Percentiles rank a stretch among this genome's conserved stretches.
Conservation (phyloP, 1,284 basidiomycete genomes). For the Pisolithus thermaeus region DNA sequence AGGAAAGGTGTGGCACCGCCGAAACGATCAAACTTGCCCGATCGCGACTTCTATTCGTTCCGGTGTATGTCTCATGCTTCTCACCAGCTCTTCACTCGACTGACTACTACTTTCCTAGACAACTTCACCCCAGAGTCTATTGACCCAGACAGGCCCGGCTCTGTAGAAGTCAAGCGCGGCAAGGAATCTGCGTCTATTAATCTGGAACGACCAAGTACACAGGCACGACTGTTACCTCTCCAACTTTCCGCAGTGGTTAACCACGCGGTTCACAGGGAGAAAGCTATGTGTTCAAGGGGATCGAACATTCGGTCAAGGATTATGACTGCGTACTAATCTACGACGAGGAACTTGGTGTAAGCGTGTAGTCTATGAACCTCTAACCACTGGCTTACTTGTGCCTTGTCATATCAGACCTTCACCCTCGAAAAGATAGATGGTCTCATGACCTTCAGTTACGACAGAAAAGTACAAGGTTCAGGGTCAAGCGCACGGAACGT, state of each 20-base stretch:
- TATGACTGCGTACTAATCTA: slow-evolving; percentile 72
- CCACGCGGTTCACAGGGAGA: slow-evolving; percentile 38
- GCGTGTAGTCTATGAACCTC: slow-evolving; percentile 19
- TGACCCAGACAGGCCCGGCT: slow-evolving; percentile 56
- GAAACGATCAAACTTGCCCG: slow-evolving; percentile 42
- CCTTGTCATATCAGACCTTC: slow-evolving; percentile 44
- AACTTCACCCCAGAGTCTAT: slow-evolving; percentile 69
- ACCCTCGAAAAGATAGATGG: slow-evolving; percentile 73
- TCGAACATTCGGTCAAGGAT: slow-evolving; percentile 53
- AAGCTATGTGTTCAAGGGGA: slow-evolving; percentile 51
- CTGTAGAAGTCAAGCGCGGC: slow-evolving; percentile 50
- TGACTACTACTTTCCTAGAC: slow-evolving; percentile 36
- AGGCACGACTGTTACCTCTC: slow-evolving; percentile 35
- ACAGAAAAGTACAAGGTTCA: slow-evolving; percentile 35
- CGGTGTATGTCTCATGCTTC: slow-evolving; percentile 46
- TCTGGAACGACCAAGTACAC: slow-evolving; percentile 57
- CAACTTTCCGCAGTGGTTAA: slow-evolving; percentile 3
- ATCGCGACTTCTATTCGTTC: slow-evolving; percentile 66
- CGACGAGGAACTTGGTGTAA: slow-evolving; percentile 63
- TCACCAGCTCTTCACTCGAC: slow-evolving; percentile 2
- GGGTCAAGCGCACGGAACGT: slow-evolving; percentile 29
- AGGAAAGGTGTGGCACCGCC: slow-evolving; percentile 44
- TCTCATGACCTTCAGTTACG: slow-evolving; percentile 48
- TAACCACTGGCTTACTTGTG: neutral
- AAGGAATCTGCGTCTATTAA: slow-evolving; percentile 44